A percentile compares a stretch with the other conserved stretches of the same genome.
These are phyloP conservation scores for Candida bentonensis DNA, from an alignment of 805 yeast species.

Conservation along the genomic window DNA sequence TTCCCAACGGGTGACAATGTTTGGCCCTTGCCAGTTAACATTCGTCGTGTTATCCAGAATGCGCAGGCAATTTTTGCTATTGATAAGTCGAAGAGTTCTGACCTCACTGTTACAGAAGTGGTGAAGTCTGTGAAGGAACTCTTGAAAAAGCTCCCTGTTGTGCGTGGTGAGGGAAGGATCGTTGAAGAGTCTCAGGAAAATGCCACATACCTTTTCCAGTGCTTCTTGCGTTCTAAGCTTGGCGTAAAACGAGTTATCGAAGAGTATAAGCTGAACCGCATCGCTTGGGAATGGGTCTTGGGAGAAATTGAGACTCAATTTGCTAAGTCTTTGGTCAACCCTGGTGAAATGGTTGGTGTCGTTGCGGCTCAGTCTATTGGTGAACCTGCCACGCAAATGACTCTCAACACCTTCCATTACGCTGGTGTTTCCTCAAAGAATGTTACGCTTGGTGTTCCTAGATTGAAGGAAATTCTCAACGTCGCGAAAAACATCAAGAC, in stretches of 20 bases:
- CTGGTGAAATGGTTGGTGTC: constrained; percentile 98
- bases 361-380: constrained; percentile 96
- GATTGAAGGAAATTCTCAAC: constrained; percentile 92
- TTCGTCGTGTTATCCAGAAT: constrained; percentile 91
- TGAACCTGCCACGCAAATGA: constrained; percentile 98
- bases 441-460: constrained; percentile 94
- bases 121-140: constrained; percentile 57
- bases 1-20: constrained; percentile 88
- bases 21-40: constrained; percentile 96
- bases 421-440: constrained; percentile 97
- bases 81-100: constrained; percentile 82
- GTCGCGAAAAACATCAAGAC: constrained; percentile 98
- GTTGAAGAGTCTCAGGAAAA: constrained; percentile 79
- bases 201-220: constrained; percentile 81
- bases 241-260: constrained; percentile 84
- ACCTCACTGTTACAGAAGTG: constrained; percentile 72
- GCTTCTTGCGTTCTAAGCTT: constrained; percentile 82
- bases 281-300: constrained; percentile 89
- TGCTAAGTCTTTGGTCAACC: constrained; percentile 80
- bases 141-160: constrained; percentile 52
- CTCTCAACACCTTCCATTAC: constrained; percentile 92
- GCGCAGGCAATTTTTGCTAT: constrained; percentile 94
- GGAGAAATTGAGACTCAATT: constrained; percentile 93
- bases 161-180: constrained; percentile 68
- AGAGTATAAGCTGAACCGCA: constrained; percentile 71